phyloP scores from a whole-genome alignment of 2,329 filamentous ascomycete genomes.

The Nemania sp. region DNA sequence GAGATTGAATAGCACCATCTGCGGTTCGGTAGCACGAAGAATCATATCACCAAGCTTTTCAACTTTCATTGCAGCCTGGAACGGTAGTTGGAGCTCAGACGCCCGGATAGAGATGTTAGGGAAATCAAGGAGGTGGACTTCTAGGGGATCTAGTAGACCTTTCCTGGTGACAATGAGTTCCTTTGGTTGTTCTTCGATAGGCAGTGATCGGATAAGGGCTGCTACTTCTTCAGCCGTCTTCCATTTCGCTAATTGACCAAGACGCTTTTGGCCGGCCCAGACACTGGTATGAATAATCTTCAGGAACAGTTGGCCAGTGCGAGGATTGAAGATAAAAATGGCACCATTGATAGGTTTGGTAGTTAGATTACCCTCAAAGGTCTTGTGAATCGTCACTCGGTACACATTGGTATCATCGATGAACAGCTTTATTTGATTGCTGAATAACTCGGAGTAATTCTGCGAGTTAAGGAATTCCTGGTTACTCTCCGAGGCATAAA shows the following conservation, averaged over 20 bases:
- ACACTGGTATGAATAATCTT: slow-evolving; percentile 99
- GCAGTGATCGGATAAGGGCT: slow-evolving; percentile 90
- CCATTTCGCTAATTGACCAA: slow-evolving; percentile 98
- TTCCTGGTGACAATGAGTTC: slow-evolving; percentile 98
- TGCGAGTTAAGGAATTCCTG: slow-evolving; percentile 99
- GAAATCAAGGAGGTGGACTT: slow-evolving; percentile 97
- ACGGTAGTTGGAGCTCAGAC: slow-evolving; percentile 93
- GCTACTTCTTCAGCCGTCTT: slow-evolving; percentile 99
- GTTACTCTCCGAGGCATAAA: slow-evolving; percentile 98
- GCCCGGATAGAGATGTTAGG: slow-evolving; percentile 98
- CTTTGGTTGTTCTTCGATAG: slow-evolving; percentile 97
- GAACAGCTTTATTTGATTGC: slow-evolving; percentile 97
- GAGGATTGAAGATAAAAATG: slow-evolving; percentile 99
- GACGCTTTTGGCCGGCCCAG: slow-evolving; percentile 98
- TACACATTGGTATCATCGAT: slow-evolving; percentile 99
- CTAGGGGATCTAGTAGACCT: slow-evolving; percentile 92
- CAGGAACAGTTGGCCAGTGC: slow-evolving; percentile 94
- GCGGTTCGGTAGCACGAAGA: slow-evolving; percentile 93
- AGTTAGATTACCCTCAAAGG: slow-evolving; percentile 97
- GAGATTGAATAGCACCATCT: slow-evolving; percentile 99
- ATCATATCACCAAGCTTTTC: slow-evolving; percentile 99
- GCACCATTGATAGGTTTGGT: slow-evolving; percentile 99
- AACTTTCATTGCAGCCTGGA: slow-evolving; percentile 99
- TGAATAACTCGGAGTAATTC: slow-evolving; percentile 99
- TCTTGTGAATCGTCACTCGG: slow-evolving; percentile 99